Base-by-base conservation (phyloP, 257 asterid genomes). In the Cinchona pubescens region DNA sequence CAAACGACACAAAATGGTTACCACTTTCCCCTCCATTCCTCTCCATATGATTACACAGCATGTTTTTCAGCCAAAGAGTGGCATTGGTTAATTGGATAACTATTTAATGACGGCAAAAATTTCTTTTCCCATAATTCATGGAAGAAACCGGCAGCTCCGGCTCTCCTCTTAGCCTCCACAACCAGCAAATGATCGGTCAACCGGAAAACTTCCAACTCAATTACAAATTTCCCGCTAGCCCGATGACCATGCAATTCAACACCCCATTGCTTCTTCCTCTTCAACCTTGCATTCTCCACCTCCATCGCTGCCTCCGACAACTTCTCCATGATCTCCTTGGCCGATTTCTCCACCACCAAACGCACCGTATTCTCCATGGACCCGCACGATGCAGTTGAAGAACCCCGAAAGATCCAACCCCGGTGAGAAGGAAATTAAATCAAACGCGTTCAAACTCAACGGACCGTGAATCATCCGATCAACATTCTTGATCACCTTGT, bases 351-450 rank as follows among this genome's bases (percentile, higher is more conserved):
- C 77, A 79, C 88, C 83, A 86, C 83, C 38, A 90, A 21, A 66
- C 95, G 79, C 30, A 89, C 91, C 5, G 85, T 89, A 48, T 86
- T 83, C 40, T 79, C 86, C 46, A 69, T 73, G 15, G 86, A 59
- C 16, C 53, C 53, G 63, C n/a, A 72, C 21, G 78, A 72, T 0
- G 79, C 68, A 3, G n/a, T 86, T 80, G 84, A 92, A 84, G 83
- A 92, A 53, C 2, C 94, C 92, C 1, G 90, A 80, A 6, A 92
- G 87, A 67, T 92, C 85, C 65, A 92, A 85, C 11, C 96, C 97
- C 3, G 88, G 75, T 0, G 96, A 89, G 85, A 92, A 88, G 0
- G 96, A 90, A 35, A 92, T 92, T 3, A 91, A 80, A 55, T 89
- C 96, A 14, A 92, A 92, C 1, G 97, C 97, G 81, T 88, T 92